These are phyloP conservation scores for Hypoxylon sp. DNA, from an alignment of 2,329 filamentous ascomycete genomes.

Conservation along the genomic window DNA sequence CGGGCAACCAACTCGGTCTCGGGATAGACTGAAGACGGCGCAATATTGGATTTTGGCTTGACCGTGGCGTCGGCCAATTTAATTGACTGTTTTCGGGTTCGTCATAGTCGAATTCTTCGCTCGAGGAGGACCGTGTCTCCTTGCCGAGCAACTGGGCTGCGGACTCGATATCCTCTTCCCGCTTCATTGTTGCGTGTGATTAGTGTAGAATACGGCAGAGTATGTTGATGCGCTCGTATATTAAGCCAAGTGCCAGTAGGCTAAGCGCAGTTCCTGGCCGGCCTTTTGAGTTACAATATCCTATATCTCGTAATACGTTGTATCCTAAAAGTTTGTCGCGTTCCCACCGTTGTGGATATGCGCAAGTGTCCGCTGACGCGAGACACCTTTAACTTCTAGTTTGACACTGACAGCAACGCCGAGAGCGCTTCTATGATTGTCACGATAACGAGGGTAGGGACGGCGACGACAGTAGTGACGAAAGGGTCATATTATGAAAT, in stretches of 20 bases:
- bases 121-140: constrained; percentile 36
- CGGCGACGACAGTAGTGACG: constrained; percentile 23
- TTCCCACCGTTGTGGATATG: constrained; percentile 10
- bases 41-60: constrained; percentile 39
- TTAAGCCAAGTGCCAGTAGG: constrained; percentile 8
- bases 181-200: constrained; percentile 39
- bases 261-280: constrained; percentile 7
- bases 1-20: constrained; percentile 45
- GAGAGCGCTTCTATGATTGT: constrained; percentile 14
- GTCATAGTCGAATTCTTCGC: constrained; percentile 47
- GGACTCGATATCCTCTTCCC: constrained; percentile 48
- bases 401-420: constrained; percentile 10
- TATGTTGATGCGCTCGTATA: constrained; percentile 9
- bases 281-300: constrained; percentile 3
- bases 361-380: constrained; percentile 10
- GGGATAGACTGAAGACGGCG: constrained; percentile 45
- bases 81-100: constrained; percentile 36
- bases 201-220: constrained; percentile 16
- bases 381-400: not conserved
- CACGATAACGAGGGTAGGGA: constrained; percentile 8
- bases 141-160: constrained; percentile 46
- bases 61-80: constrained; percentile 37
- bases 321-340: constrained; percentile 19
- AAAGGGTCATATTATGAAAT: constrained; percentile 35
- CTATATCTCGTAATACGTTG: constrained; percentile 3